A percentile compares a stretch with the other conserved stretches of the same genome.
Evolutionary conservation across 257 asterid genomes (phyloP).

Genomic region (Salvia hispanica): DNA sequence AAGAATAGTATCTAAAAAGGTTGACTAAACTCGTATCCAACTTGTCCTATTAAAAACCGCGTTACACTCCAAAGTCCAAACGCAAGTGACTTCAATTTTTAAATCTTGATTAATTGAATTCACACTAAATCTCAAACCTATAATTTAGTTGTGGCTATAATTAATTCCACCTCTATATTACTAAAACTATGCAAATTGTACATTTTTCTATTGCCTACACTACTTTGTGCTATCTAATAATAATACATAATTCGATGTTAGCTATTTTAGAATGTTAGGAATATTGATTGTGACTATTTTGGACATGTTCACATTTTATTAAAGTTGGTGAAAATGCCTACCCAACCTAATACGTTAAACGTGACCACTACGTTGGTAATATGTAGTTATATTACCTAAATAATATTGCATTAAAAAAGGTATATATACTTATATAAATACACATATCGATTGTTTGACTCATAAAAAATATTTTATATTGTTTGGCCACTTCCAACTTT

Average conservation of each 20-base stretch:
- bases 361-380: slow-evolving; percentile 1
- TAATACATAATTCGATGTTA: slow-evolving; percentile 4
- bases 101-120: neutral
- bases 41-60: neutral
- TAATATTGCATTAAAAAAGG: no score
- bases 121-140: no score
- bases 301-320: slow-evolving; percentile 5
- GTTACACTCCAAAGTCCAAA: neutral
- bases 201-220: neutral
- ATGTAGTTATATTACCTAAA: no score
- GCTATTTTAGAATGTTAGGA: neutral
- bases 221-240: neutral
- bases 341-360: slow-evolving; percentile 6
- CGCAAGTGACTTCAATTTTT: neutral
- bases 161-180: neutral
- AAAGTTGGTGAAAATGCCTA: slow-evolving; percentile 13
- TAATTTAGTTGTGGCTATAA: neutral
- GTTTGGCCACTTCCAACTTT: no score
- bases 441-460: no score
- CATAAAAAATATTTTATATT: no score
- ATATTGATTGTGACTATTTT: slow-evolving; percentile 27
- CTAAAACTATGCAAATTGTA: neutral
- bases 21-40: neutral
- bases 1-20: neutral
- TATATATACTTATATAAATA: no score